A percentile compares a stretch with the other conserved stretches of the same genome.
Conservation (phyloP, 805 yeast species). For the Lipomyces chichibuensis region DNA sequence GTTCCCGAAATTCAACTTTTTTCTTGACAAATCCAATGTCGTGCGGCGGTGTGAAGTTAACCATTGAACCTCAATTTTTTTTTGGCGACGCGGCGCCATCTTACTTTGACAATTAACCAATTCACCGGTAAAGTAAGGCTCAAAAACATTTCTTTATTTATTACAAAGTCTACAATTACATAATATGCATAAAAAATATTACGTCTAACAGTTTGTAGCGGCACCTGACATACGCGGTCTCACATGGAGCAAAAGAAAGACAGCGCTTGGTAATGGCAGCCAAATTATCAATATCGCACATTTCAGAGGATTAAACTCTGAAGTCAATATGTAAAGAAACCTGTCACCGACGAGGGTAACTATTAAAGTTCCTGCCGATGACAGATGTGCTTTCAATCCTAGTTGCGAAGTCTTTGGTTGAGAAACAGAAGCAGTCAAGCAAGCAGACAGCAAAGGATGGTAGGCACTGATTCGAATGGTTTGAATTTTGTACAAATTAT, state of each 20-base stretch:
- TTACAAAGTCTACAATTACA: no score
- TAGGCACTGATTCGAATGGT: neutral
- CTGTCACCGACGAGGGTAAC: constrained; percentile 6
- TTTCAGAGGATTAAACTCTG: neutral
- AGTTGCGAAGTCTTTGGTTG: neutral
- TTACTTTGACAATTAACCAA: no score
- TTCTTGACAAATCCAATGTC: no score
- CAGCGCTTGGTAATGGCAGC: constrained; percentile 27
- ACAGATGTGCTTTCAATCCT: neutral
- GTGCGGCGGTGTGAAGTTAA: no score
- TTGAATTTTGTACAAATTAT: constrained; percentile 13
- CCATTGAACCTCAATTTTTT: no score
- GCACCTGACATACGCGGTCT: constrained; percentile 26
- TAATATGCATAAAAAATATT: neutral
- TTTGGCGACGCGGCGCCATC: no score
- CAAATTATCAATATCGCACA: constrained; percentile 19
- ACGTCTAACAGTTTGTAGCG: neutral
- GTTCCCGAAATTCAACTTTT: no score
- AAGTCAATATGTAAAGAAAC: constrained; percentile 17
- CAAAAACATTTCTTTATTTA: no score
- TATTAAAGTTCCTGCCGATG: neutral
- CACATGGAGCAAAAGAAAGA: constrained; percentile 12
- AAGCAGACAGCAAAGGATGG: neutral
- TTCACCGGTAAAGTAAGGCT: no score
- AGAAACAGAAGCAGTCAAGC: neutral